These are phyloP conservation scores for Microsporum audouinii DNA, from an alignment of 2,329 filamentous ascomycete genomes.

Conservation along the genomic window DNA sequence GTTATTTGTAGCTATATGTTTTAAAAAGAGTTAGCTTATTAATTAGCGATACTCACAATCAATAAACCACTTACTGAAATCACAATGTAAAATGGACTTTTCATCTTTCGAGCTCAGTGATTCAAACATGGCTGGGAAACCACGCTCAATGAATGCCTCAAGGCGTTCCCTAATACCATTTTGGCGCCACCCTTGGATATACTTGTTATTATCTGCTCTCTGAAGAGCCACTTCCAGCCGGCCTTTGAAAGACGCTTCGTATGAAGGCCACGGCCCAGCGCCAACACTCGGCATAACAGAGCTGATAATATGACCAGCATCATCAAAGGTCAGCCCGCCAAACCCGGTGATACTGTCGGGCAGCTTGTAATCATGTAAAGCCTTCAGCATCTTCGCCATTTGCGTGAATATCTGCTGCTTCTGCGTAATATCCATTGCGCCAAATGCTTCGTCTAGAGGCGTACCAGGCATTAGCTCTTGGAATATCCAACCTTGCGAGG, in stretches of 20 bases:
- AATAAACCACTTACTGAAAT: slow-evolving; percentile 5
- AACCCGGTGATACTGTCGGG: slow-evolving; percentile 23
- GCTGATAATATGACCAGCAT: slow-evolving; percentile 22
- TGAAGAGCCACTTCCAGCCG: slow-evolving; percentile 20
- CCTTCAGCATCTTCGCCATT: slow-evolving; percentile 24
- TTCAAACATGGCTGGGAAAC: not conserved
- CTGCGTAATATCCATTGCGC: slow-evolving; percentile 16
- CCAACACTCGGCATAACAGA: slow-evolving; percentile 24
- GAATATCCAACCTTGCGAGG: slow-evolving; percentile 22
- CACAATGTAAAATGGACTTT: slow-evolving; percentile 8
- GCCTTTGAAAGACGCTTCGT: slow-evolving; percentile 20
- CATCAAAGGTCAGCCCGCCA: slow-evolving; percentile 26
- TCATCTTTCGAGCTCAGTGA: not conserved
- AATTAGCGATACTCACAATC: not conserved
- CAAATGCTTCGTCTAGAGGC: slow-evolving; percentile 17
- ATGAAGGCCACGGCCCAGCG: slow-evolving; percentile 23
- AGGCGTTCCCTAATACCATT: slow-evolving; percentile 21
- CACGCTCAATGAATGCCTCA: slow-evolving; percentile 17
- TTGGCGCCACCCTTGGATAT: slow-evolving; percentile 23
- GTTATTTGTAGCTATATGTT: slow-evolving; percentile 18
- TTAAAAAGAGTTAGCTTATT: not conserved
- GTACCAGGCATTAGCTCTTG: slow-evolving; percentile 24
- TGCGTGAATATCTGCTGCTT: slow-evolving; percentile 23
- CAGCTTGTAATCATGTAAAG: slow-evolving; percentile 24
- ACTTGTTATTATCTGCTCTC: slow-evolving; percentile 19